Evolutionary conservation across 1,284 basidiomycete species (phyloP).

Genomic region (Fistulina hepatica): DNA sequence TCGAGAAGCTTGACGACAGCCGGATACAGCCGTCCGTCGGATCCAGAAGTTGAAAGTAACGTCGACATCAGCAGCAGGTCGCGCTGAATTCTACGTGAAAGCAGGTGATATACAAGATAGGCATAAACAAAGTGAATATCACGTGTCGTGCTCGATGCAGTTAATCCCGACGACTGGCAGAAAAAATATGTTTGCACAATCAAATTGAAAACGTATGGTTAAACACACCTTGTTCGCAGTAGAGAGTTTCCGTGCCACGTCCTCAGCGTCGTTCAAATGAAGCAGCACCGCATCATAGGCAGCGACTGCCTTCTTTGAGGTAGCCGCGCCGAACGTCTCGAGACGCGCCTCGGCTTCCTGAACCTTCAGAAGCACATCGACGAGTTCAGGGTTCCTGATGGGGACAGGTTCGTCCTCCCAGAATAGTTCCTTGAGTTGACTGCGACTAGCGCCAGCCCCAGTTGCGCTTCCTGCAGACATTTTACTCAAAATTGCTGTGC

Average conservation of each 20-base stretch:
- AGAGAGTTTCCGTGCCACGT: conserved; percentile 63
- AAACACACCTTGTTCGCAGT: conserved; percentile 65
- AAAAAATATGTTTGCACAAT: conserved; percentile 2
- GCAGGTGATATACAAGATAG: conserved; percentile 78
- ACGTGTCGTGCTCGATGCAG: conserved; percentile 32
- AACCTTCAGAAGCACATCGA: conserved; percentile 77
- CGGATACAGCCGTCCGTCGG: conserved; percentile 64
- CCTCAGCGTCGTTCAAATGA: conserved; percentile 81
- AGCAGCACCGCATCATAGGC: conserved; percentile 78
- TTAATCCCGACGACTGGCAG: conserved; percentile 32
- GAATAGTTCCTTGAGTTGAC: conserved; percentile 46
- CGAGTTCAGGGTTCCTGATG: conserved; percentile 84
- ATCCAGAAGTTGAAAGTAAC: conserved; percentile 42
- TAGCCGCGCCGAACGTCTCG: conserved; percentile 23
- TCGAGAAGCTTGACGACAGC: conserved; percentile 84
- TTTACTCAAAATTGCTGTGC: conserved; percentile 43
- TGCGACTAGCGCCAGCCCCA: conserved; percentile 35
- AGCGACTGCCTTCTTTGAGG: conserved; percentile 61
- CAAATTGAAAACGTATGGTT: background rate
- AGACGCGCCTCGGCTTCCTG: conserved; percentile 65
- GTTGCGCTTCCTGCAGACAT: conserved; percentile 32
- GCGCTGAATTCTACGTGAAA: conserved; percentile 77
- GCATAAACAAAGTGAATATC: conserved; percentile 79
- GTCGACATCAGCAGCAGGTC: conserved; percentile 75
- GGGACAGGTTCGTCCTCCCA: conserved; percentile 85